A percentile compares a stretch with the other conserved stretches of the same genome.
Evolutionary conservation across 1,284 basidiomycete species (phyloP).

Genomic region (Athelia sp.): DNA sequence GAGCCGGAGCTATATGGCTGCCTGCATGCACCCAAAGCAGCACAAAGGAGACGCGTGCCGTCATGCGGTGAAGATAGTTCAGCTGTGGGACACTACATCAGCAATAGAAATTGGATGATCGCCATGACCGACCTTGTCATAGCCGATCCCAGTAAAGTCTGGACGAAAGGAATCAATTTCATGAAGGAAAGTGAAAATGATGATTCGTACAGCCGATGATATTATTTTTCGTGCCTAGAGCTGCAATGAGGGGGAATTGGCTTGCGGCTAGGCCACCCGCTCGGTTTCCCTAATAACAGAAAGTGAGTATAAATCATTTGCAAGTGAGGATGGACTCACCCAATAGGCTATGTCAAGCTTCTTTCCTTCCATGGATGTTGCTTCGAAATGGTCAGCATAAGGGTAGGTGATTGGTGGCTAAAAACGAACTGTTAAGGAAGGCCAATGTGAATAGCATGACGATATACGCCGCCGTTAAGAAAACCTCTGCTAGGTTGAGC

Average conservation of each 20-base stretch:
- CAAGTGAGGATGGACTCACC: background rate
- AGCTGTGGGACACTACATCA: slow-evolving; percentile 25
- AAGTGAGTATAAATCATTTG: slow-evolving; percentile 26
- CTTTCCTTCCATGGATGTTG: too few relatives aligned
- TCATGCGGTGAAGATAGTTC: slow-evolving; percentile 48
- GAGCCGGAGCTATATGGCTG: slow-evolving; percentile 13
- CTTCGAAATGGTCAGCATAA: background rate
- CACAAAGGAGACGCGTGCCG: slow-evolving; percentile 41
- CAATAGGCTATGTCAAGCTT: background rate
- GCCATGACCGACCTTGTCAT: slow-evolving; percentile 42
- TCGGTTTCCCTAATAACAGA: slow-evolving; percentile 40
- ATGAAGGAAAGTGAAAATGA: background rate
- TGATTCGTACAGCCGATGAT: slow-evolving; percentile 44
- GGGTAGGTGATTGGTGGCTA: background rate
- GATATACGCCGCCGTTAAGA: slow-evolving; percentile 40
- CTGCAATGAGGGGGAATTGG: slow-evolving; percentile 57
- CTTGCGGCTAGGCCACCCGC: slow-evolving; percentile 44
- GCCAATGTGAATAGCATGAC: slow-evolving; percentile 41
- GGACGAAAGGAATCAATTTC: background rate
- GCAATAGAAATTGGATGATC: background rate
- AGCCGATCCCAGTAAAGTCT: slow-evolving; percentile 48
- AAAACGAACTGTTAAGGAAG: slow-evolving; percentile 41
- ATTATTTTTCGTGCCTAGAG: slow-evolving; percentile 64
- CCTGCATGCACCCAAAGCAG: slow-evolving; percentile 48
- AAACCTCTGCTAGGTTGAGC: slow-evolving; percentile 43